phyloP scores from a whole-genome alignment of 768 basidiomycete genomes.

The Ramaria rubella region DNA sequence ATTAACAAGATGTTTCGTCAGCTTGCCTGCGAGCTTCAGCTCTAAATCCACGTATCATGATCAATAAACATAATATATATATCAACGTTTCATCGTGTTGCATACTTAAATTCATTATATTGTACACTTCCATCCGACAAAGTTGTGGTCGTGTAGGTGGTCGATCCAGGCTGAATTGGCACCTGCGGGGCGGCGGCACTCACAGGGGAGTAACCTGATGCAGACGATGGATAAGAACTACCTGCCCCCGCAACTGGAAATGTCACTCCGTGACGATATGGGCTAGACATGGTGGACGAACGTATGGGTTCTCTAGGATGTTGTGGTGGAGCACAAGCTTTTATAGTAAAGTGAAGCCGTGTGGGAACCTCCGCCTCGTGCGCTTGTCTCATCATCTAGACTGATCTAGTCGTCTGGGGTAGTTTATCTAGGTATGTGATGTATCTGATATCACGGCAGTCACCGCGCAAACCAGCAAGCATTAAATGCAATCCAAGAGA shows the following conservation, averaged over 20 bases:
- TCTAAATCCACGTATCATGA: no score
- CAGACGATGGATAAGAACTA: not conserved
- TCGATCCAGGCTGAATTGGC: constrained; percentile 52
- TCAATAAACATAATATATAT: no score
- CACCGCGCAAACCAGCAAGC: not conserved
- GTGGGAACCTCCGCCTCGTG: not conserved
- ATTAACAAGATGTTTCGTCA: not conserved
- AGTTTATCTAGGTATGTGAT: not conserved
- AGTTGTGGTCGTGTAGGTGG: constrained; percentile 65
- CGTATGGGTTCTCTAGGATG: not conserved
- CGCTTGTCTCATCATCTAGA: no score
- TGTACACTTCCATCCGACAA: constrained; percentile 53
- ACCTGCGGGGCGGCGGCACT: not conserved
- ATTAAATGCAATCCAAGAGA: not conserved
- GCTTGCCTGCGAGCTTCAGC: constrained; percentile 68
- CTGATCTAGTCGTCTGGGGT: no score
- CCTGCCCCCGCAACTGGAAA: not conserved
- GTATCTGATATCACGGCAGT: not conserved
- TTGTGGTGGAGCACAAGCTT: not conserved
- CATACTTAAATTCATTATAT: constrained; percentile 74
- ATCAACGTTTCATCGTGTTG: no score
- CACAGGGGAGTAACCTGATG: not conserved
- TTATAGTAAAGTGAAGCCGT: no score
- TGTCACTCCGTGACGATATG: not conserved
- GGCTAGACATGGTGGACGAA: not conserved